Evolutionary conservation across 148 eudicot genomes (phyloP).

Genomic region (Drosera capensis): DNA sequence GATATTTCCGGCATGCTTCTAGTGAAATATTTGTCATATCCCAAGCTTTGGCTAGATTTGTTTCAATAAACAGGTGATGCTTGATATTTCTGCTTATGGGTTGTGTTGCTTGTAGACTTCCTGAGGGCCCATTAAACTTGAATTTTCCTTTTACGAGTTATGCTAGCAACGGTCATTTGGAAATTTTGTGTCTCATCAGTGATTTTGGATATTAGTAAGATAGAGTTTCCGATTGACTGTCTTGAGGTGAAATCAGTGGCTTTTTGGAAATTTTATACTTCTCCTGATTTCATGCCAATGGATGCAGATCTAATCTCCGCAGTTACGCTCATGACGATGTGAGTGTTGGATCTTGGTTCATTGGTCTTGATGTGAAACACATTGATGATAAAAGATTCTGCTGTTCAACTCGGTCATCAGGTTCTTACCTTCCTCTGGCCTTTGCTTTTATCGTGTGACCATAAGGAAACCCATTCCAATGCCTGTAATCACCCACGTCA

Average conservation of each 20-base stretch:
- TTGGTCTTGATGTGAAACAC: slow-evolving; percentile 76
- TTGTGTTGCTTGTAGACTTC: too few species aligned
- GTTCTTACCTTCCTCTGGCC: slow-evolving; percentile 19
- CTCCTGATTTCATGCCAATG: neutral
- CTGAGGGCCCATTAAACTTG: too few species aligned
- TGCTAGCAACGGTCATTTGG: too few species aligned
- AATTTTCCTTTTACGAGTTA: too few species aligned
- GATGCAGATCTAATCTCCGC: slow-evolving; percentile 50
- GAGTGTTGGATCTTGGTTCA: slow-evolving; percentile 85
- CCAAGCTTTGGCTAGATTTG: slow-evolving; percentile 68
- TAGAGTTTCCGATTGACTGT: too few species aligned
- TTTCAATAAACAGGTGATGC: slow-evolving; percentile 76
- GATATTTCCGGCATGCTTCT: slow-evolving; percentile 86
- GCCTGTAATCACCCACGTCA: too few species aligned
- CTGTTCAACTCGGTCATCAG: slow-evolving; percentile 80
- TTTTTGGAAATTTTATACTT: slow-evolving; percentile 2
- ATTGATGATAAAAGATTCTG: slow-evolving; percentile 73
- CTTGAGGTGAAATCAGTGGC: too few species aligned
- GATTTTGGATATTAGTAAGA: too few species aligned
- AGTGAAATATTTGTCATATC: slow-evolving; percentile 76
- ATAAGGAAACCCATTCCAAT: neutral
- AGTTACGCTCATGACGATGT: slow-evolving; percentile 84
- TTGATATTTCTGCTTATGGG: too few species aligned
- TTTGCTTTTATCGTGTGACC: neutral
- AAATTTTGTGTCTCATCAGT: too few species aligned